A percentile compares a stretch with the other conserved stretches of the same genome.
These are phyloP conservation scores for Leccinum incarnatum DNA, from an alignment of 768 basidiomycete species.

Conservation along the genomic window DNA sequence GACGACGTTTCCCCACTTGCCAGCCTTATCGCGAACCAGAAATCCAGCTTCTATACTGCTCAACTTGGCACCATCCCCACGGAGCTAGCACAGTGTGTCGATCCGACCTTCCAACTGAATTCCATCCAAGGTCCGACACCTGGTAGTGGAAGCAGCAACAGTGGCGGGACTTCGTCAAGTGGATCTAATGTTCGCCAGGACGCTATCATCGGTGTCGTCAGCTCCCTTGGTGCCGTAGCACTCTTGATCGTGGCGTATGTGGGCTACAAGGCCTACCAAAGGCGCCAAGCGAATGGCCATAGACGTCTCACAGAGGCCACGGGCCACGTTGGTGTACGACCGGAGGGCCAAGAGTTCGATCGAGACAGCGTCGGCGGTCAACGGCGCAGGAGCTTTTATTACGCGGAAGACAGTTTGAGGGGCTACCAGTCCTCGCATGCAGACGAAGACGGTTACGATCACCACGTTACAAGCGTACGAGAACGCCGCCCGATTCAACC, in stretches of 20 bases:
- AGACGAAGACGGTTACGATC: conserved; percentile 39
- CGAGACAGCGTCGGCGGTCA: conserved; percentile 71
- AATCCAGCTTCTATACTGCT: conserved; percentile 64
- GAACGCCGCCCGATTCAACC: conserved; percentile 60
- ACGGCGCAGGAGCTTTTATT: conserved; percentile 79
- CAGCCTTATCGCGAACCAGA: conserved; percentile 56
- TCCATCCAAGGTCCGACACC: conserved; percentile 41
- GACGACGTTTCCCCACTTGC: conserved; percentile 57
- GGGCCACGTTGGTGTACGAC: conserved; percentile 42
- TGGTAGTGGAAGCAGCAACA: conserved; percentile 19
- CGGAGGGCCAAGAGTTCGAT: conserved; percentile 73
- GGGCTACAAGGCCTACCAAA: conserved; percentile 63
- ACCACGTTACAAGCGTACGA: conserved; percentile 39
- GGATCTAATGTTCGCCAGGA: conserved; percentile 55
- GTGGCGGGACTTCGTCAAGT: conserved; percentile 19
- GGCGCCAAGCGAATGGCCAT: conserved; percentile 68
- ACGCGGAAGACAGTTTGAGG: conserved; percentile 78
- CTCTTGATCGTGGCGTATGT: conserved; percentile 72
- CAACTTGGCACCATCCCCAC: conserved; percentile 43
- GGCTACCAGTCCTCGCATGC: conserved; percentile 45
- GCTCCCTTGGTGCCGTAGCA: conserved; percentile 75
- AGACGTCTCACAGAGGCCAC: conserved; percentile 61
- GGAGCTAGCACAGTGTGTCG: conserved; percentile 64
- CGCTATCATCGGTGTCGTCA: conserved; percentile 90
- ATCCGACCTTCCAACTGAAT: conserved; percentile 60